A percentile compares a stretch with the other conserved stretches of the same genome.
Evolutionary conservation across 352 stramenopile species (phyloP).

Genomic region (Thraustochytrium sp.): DNA sequence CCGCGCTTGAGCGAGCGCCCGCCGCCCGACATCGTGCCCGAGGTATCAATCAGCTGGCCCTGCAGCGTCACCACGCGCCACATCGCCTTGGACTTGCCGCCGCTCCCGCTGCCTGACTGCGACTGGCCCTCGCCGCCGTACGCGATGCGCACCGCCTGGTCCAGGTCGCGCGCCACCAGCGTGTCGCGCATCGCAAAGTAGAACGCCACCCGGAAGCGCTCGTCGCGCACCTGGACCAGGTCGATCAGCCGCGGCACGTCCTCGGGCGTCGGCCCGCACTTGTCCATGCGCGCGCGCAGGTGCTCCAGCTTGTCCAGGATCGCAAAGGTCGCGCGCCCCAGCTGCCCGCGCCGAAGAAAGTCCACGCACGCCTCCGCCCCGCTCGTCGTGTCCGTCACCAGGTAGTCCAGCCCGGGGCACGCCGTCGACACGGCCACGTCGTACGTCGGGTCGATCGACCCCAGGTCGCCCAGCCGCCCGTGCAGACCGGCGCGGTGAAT

Average conservation of each 20-base stretch:
- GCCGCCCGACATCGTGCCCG: slow-evolving; percentile 97
- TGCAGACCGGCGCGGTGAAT: slow-evolving; percentile 73
- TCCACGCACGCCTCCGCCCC: slow-evolving; percentile 90
- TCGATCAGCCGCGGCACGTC: slow-evolving; percentile 71
- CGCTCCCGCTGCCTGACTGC: too few species aligned
- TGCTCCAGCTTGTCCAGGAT: slow-evolving; percentile 94
- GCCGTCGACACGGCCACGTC: slow-evolving; percentile 97
- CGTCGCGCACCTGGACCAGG: slow-evolving; percentile 73
- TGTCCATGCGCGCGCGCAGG: slow-evolving; percentile 52
- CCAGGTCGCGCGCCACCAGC: slow-evolving; percentile 89
- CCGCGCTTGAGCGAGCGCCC: slow-evolving; percentile 68
- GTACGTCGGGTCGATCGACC: slow-evolving; percentile 87
- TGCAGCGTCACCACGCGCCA: slow-evolving; percentile 95
- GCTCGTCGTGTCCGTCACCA: slow-evolving; percentile 93
- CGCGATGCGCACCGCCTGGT: slow-evolving; percentile 70
- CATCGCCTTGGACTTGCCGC: slow-evolving; percentile 18
- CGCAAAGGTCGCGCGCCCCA: slow-evolving; percentile 92
- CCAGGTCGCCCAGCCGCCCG: slow-evolving; percentile 93
- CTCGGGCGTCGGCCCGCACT: slow-evolving; percentile 50
- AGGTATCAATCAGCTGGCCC: slow-evolving; percentile 95
- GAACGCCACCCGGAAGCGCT: slow-evolving; percentile 83
- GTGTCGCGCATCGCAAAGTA: slow-evolving; percentile 95
- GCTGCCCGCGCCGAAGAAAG: slow-evolving; percentile 86
- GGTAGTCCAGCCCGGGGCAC: slow-evolving; percentile 87
- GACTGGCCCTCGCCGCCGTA: slow-evolving; percentile 53